Conservation (phyloP, 108 stramenopile genomes). For the Stephanodiscus minutulus region DNA sequence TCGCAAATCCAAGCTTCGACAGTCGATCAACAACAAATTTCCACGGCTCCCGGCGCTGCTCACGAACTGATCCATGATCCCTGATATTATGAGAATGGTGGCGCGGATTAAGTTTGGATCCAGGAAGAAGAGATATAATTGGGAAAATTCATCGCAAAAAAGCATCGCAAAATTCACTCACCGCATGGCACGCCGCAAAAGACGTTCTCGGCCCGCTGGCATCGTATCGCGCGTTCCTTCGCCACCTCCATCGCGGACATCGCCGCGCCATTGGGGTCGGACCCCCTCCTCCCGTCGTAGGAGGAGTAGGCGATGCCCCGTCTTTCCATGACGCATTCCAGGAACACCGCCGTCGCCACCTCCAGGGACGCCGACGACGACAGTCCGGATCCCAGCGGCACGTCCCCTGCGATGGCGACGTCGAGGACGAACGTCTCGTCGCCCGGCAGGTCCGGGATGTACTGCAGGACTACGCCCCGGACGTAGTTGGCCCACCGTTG, state of each 20-base stretch:
- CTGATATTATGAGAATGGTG: neutral
- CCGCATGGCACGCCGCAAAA: constrained; percentile 92
- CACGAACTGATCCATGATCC: constrained; percentile 38
- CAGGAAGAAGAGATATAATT: neutral
- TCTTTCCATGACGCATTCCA: constrained; percentile 63
- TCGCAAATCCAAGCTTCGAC: constrained; percentile 65
- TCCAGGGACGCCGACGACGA: constrained; percentile 78
- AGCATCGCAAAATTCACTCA: constrained; percentile 36
- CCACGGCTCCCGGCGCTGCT: constrained; percentile 70
- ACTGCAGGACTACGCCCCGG: constrained; percentile 86
- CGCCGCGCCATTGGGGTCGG: constrained; percentile 2
- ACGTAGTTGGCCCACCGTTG: constrained; percentile 90
- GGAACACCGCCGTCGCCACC: constrained; percentile 76
- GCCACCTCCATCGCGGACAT: constrained; percentile 32
- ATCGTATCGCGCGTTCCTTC: constrained; percentile 75
- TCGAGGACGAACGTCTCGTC: constrained; percentile 49
- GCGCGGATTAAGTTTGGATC: too few relatives aligned
- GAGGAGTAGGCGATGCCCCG: constrained; percentile 56
- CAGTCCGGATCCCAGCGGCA: constrained; percentile 91
- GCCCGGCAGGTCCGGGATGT: constrained; percentile 70
- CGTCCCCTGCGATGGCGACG: constrained; percentile 78
- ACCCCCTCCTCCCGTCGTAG: constrained; percentile 6
- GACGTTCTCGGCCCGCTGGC: constrained; percentile 91
- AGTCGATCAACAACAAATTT: constrained; percentile 88
- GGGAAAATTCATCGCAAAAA: neutral